A percentile compares a stretch with the other conserved stretches of the same genome.
Evolutionary conservation across 495 filamentous ascomycete species (phyloP).

Genomic region (Penicillium herquei): DNA sequence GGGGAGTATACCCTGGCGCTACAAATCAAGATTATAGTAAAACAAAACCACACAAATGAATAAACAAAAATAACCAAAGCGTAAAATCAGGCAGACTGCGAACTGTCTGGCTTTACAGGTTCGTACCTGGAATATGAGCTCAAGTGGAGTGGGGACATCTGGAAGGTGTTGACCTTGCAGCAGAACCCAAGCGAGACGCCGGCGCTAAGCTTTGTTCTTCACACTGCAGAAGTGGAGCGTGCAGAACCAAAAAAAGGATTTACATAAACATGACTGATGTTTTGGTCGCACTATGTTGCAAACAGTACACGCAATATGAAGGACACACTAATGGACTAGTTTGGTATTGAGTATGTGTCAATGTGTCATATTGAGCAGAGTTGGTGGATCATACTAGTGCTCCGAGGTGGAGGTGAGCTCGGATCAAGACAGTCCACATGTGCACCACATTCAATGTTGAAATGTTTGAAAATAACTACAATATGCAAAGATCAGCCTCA

Average conservation of each 20-base stretch:
- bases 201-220: conserved; percentile 11
- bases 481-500: no score
- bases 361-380: neutral
- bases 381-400: neutral
- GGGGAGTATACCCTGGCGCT: no score
- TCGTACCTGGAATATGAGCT: no score
- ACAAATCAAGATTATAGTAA: no score
- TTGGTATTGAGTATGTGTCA: neutral
- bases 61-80: no score
- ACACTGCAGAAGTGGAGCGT: conserved; percentile 5
- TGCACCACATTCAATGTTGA: neutral
- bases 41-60: no score
- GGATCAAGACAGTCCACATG: neutral
- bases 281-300: no score
- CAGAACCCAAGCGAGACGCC: conserved; percentile 15
- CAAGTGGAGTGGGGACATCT: no score
- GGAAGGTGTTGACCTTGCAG: neutral
- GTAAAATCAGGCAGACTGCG: no score
- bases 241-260: neutral
- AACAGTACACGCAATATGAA: neutral
- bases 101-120: no score
- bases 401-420: neutral
- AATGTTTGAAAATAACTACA: neutral
- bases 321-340: neutral
- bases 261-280: neutral